These are phyloP conservation scores for Hymenoscyphus fraxineus DNA, from an alignment of 2,329 filamentous ascomycete species.

Conservation along the genomic window DNA sequence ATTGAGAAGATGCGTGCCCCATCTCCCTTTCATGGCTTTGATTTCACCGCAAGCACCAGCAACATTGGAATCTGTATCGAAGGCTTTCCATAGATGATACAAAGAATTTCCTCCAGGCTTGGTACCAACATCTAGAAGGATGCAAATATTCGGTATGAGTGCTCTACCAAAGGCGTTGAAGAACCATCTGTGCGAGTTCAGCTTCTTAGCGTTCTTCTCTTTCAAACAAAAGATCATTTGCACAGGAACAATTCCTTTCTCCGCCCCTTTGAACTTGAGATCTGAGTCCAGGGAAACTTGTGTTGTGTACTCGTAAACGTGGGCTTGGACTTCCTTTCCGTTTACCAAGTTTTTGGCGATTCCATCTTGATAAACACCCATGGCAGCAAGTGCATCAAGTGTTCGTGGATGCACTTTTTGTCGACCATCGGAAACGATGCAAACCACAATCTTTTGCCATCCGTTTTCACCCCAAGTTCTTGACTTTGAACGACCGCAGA, in stretches of 20 bases:
- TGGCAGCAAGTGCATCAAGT: slow-evolving; percentile 87
- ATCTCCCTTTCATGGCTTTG: slow-evolving; percentile 90
- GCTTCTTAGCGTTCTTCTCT: slow-evolving; percentile 94
- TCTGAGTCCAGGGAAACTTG: slow-evolving; percentile 95
- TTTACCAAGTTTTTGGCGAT: slow-evolving; percentile 99
- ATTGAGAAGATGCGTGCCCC: slow-evolving; percentile 79
- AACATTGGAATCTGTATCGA: slow-evolving; percentile 95
- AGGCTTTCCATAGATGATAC: slow-evolving; percentile 99
- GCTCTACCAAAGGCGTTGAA: slow-evolving; percentile 96
- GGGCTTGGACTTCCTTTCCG: slow-evolving; percentile 87
- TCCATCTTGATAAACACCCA: slow-evolving; percentile 97
- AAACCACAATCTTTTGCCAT: slow-evolving; percentile 99
- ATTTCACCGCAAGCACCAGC: slow-evolving; percentile 97
- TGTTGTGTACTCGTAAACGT: slow-evolving; percentile 98
- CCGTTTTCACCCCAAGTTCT: slow-evolving; percentile 95
- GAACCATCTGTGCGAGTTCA: slow-evolving; percentile 98
- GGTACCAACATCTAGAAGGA: slow-evolving; percentile 93
- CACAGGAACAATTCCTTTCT: slow-evolving; percentile 97
- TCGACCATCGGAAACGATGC: slow-evolving; percentile 90
- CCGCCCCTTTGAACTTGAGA: slow-evolving; percentile 96
- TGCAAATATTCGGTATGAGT: slow-evolving; percentile 93
- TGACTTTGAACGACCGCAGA: slow-evolving; percentile 87
- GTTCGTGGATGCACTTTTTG: slow-evolving; percentile 91
- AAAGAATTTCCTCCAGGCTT: slow-evolving; percentile 83
- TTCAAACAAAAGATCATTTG: slow-evolving; percentile 99